These are phyloP conservation scores for Coniochaeta hoffmannii DNA, from an alignment of 2,329 filamentous ascomycete species.

Conservation along the genomic window DNA sequence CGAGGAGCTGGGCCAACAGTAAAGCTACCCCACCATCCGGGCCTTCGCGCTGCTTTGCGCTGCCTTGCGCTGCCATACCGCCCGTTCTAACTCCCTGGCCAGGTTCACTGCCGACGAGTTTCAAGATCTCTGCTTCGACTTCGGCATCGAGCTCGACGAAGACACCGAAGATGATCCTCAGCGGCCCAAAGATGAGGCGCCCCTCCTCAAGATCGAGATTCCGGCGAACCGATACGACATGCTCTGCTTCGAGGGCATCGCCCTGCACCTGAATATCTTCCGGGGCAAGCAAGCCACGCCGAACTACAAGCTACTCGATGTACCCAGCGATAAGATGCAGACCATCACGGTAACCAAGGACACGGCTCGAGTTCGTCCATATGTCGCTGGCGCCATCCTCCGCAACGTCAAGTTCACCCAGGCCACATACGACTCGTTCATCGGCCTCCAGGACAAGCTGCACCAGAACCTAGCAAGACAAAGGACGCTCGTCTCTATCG, in stretches of 20 bases:
- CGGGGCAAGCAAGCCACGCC: slow-evolving; percentile 67
- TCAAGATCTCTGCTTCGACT: slow-evolving; percentile 97
- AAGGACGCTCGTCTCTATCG: slow-evolving; percentile 71
- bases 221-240: slow-evolving; percentile 92
- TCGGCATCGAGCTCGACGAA: slow-evolving; percentile 95
- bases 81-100: slow-evolving; percentile 12
- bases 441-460: slow-evolving; percentile 92
- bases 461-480: slow-evolving; percentile 94
- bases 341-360: slow-evolving; percentile 72
- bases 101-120: slow-evolving; percentile 92
- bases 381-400: slow-evolving; percentile 82
- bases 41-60: too few relatives aligned
- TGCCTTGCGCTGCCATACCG: slow-evolving; percentile 5
- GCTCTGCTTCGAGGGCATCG: slow-evolving; percentile 95
- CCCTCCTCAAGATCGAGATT: slow-evolving; percentile 96
- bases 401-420: slow-evolving; percentile 88
- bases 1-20: slow-evolving; percentile 86
- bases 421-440: slow-evolving; percentile 94
- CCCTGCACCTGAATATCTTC: slow-evolving; percentile 94
- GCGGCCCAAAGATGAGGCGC: slow-evolving; percentile 73
- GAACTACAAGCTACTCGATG: slow-evolving; percentile 69
- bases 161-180: slow-evolving; percentile 70
- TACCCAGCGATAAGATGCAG: slow-evolving; percentile 65
- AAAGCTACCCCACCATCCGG: slow-evolving; percentile 28
- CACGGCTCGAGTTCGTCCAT: slow-evolving; percentile 73